Evolutionary conservation across 208 protist genomes (phyloP), one percentile per base, ranked within the genome.

Genomic region (Trypanosomatidae sp.): DNA sequence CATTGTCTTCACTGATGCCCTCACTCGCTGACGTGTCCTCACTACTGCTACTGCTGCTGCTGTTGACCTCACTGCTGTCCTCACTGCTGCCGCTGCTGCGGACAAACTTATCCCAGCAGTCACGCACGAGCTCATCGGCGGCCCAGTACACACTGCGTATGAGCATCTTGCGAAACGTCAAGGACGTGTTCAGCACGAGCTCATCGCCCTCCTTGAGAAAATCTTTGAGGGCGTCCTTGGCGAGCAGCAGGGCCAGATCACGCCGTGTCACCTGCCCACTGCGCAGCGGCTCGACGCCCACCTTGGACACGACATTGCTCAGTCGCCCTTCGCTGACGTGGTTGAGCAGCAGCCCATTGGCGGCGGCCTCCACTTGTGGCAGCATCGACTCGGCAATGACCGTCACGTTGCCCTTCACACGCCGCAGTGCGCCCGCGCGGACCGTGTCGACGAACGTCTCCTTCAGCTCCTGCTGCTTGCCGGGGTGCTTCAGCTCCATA

Each of bases 391-490:
- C 69, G 11, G 69, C 32, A 37, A 88, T 56, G 20, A 84, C 61
- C 18, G 73, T 87, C n/a, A 79, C 59, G 33, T 80, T 64, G 15
- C 61, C 69, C 23, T 68, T 71, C 33, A 78, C 65, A 11, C 71
- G 75, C 30, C 62, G 61, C 64, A 84, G 56, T 20, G 78, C 79
- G 19, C 71, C 72, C 2, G 69, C 66, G 16, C 78, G 75, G 38
- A 92, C 78, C 13, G 83, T 92, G 58, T 86, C 75, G 18, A 88
- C 56, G 52, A 92, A 91, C 18, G 76, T 91, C 19, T 78, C 76
- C 67, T 88, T 88, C 22, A 88, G 59, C 48, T 92, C 83, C 66
- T 86, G 67, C 58, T 88, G 78, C 62, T 92, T 92, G n/a, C 78
- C 78, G 3, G 78, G 83, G 56, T 92, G 83, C 64, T 88, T 88